Evolutionary conservation across 352 stramenopile genomes (phyloP).

Genomic region (Globisporangium rhizosaccharum): DNA sequence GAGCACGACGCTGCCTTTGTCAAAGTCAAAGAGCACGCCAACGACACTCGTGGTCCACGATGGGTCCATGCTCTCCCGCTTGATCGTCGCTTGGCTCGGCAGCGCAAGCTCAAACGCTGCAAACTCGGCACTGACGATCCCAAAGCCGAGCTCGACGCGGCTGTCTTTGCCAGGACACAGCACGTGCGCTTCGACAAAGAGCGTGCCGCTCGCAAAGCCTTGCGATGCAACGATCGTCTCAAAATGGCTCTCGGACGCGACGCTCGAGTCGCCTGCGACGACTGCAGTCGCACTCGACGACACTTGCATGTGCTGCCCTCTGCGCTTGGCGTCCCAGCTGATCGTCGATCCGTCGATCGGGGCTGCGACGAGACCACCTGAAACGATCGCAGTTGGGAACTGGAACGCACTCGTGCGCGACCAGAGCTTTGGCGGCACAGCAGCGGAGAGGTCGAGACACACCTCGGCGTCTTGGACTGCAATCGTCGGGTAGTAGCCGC

Average conservation of each 20-base stretch:
- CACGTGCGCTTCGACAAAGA: slow-evolving; percentile 63
- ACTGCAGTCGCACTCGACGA: slow-evolving; percentile 46
- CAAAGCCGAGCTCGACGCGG: slow-evolving; percentile 40
- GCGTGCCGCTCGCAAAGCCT: slow-evolving; percentile 36
- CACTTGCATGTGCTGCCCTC: slow-evolving; percentile 44
- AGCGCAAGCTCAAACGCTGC: slow-evolving; percentile 16
- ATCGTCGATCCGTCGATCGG: slow-evolving; percentile 58
- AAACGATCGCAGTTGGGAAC: slow-evolving; percentile 52
- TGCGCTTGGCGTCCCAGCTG: slow-evolving; percentile 55
- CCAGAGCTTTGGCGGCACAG: slow-evolving; percentile 62
- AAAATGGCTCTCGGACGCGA: slow-evolving; percentile 27
- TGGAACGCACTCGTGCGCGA: slow-evolving; percentile 38
- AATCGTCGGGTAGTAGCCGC: slow-evolving; percentile 48
- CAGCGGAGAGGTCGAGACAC: slow-evolving; percentile 52
- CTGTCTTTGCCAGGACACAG: slow-evolving; percentile 44
- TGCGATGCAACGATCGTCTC: slow-evolving; percentile 57
- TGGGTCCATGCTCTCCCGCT: slow-evolving; percentile 32
- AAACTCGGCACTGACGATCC: slow-evolving; percentile 43
- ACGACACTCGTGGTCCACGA: slow-evolving; percentile 33
- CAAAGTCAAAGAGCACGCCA: slow-evolving; percentile 79
- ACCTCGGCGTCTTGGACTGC: slow-evolving; percentile 56
- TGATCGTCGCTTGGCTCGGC: slow-evolving; percentile 27
- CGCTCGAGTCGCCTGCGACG: slow-evolving; percentile 46
- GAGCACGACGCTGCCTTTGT: slow-evolving; percentile 44
- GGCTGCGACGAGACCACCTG: slow-evolving; percentile 51